phyloP scores from a whole-genome alignment of 1,139 yeast species.

The Entelexis paramagnoliae region DNA sequence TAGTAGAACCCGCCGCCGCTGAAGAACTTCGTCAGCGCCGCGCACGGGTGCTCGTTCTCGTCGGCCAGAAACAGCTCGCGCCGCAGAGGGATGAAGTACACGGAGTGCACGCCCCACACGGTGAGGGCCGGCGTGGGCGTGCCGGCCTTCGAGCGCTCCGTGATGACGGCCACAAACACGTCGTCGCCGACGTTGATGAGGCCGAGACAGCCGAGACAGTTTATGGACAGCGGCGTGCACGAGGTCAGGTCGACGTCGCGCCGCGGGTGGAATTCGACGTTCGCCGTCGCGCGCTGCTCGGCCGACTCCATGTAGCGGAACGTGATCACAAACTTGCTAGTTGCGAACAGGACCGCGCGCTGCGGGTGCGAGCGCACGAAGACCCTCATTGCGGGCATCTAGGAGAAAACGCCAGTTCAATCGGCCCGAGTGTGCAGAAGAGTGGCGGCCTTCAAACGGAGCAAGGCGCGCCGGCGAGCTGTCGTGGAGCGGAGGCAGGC shows the following conservation, averaged over 20 bases:
- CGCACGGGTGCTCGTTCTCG: conserved; percentile 67
- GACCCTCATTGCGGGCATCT: conserved; percentile 29
- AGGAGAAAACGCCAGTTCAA: too few species aligned
- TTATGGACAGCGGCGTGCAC: conserved; percentile 39
- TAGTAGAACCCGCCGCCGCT: conserved; percentile 86
- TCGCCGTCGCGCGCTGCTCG: conserved; percentile 26
- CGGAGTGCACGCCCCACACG: conserved; percentile 68
- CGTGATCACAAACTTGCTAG: conserved; percentile 29
- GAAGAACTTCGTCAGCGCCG: conserved; percentile 62
- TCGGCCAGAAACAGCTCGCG: conserved; percentile 46
- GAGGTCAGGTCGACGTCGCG: conserved; percentile 27
- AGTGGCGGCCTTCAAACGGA: too few species aligned
- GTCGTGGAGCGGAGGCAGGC: background rate
- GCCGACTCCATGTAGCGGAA: conserved; percentile 25
- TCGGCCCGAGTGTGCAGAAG: background rate
- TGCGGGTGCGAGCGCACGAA: conserved; percentile 29
- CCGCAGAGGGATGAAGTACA: conserved; percentile 73
- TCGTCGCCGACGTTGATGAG: conserved; percentile 58
- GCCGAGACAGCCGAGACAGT: conserved; percentile 76
- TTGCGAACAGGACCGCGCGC: conserved; percentile 32
- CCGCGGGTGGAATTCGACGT: conserved; percentile 34
- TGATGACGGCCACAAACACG: conserved; percentile 67
- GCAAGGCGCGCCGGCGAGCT: background rate
- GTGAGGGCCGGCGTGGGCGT: conserved; percentile 69
- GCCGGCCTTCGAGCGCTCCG: conserved; percentile 71